Evolutionary conservation across 768 basidiomycete genomes (phyloP), one percentile per base, ranked within the genome.

Genomic region (Mycena vitilis): DNA sequence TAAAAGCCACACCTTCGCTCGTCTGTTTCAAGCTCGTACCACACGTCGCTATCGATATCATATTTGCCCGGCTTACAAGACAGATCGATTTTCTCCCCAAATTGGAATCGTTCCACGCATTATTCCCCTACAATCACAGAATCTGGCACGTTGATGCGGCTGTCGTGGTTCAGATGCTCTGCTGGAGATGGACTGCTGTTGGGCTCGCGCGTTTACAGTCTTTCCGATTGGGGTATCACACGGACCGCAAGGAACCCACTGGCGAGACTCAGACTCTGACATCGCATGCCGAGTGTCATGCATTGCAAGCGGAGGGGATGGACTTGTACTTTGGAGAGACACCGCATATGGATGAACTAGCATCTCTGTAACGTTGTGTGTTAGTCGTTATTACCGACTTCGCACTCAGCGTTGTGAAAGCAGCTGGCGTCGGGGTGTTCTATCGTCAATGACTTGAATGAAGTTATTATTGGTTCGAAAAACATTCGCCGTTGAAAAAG

Each of bases 141-240:
- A 2, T 20, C 11, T 15, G 30, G 18, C 18, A 13, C 20, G 18
- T 4, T 18, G 18, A 16, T 30, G 12, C 25, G 25, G 4, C 52
- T 2, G 42, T 13, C 44, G 11, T 63, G 25, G 48, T 59, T n/a
- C 38, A 42, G 0, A 36, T 65, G 23, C 63, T 65, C 12, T 40
- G 47, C 11, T 51, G 63, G 63, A 48, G 63, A 40, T 51, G 63
- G 48, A 45, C 54, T 6, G 45, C 47, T 10, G 30, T 30, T 30
- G 30, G 30, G 55, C 25, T 63, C 18, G 25, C 63, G 4, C 53
- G 37, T 22, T 55, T 57, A 23, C 36, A 45, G 13, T 57, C 63
- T 16, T 65, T 65, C 12, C 63, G 36, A 20, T 37, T 65, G 42
- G 52, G n/a, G 8, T n/a, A 63, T 23, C 11, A 2, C 25, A 9